Base-by-base conservation (phyloP, 768 basidiomycete species). In the Lentinula lateritia region DNA sequence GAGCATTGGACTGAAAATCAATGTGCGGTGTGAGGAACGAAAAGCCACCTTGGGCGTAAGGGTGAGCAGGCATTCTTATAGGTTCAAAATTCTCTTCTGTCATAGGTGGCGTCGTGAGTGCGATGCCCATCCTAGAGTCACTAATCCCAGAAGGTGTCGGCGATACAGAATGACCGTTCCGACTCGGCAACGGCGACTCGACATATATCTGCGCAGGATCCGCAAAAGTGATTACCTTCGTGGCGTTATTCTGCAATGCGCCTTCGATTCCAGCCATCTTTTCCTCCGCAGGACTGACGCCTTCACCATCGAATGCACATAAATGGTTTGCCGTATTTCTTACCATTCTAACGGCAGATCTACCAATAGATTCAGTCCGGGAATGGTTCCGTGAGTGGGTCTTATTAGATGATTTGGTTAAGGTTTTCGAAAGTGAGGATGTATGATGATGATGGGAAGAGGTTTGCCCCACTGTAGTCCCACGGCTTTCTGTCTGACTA, bases 41-140 rank as follows among this genome's bases (percentile, higher is more conserved):
- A 63, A 76, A 50, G 1, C 78, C 79, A 13, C 73, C 76, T 58
- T 77, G 76, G 13, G 81, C 83, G 65, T 84, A 84, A 10, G 83
- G 83, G 67, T 84, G 83, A 18, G 74, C 68, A 12, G 73, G 74
- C 42, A 81, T 56, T 34, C 70, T 68, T 61, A 76, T 68, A n/a
- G 70, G 65, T 13, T 75, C 74, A 34, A 65, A 64, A 48, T 73
- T 72, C 53, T 68, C 59, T 18, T 69, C 69, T 20, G 62, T 62
- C 13, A 66, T 62, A 6, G 74, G 72, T 38, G 76, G 74, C 7
- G 75, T 76, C 35, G 71, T 72, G 16, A 78, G 45, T 10, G 77
- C 77, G 46, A 78, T 75, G 9, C 68, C 74, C 55, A 70, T 71
- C 65, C 60, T 73, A 61, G 65, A 66, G 23, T 75, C 75, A 50